A percentile compares a stretch with the other conserved stretches of the same genome.
Conservation (phyloP, 257 asterid genomes). For the Nicotiana knightiana region DNA sequence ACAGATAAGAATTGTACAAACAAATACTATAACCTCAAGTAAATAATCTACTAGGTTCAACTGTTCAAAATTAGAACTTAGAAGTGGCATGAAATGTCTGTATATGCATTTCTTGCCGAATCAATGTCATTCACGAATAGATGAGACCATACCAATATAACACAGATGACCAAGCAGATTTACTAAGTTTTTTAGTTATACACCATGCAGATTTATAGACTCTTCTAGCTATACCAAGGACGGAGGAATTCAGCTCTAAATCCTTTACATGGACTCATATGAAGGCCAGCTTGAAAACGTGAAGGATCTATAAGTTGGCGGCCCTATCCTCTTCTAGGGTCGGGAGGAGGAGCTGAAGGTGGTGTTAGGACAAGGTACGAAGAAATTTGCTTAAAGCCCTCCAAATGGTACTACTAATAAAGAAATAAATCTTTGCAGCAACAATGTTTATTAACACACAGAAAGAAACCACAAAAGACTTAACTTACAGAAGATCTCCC, state of each 20-base stretch:
- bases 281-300: background rate
- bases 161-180: background rate
- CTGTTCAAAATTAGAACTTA: background rate
- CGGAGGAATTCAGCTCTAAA: background rate
- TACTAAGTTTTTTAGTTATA: background rate
- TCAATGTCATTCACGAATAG: background rate
- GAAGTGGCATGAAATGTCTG: background rate
- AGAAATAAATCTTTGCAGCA: too few species aligned
- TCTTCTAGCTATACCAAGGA: background rate
- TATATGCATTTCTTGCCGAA: background rate
- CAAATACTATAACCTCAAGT: background rate
- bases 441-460: background rate
- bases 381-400: background rate
- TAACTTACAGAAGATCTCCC: background rate
- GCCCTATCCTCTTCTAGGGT: background rate
- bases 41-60: slow-evolving; percentile 1
- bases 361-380: background rate
- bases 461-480: background rate
- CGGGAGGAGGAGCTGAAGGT: background rate
- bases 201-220: background rate
- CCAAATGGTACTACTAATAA: background rate
- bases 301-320: background rate
- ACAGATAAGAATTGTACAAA: background rate
- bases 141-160: background rate
- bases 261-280: background rate